Evolutionary conservation across 176 grass and related monocot species (phyloP).

Genomic region (Melocanna baccifera): DNA sequence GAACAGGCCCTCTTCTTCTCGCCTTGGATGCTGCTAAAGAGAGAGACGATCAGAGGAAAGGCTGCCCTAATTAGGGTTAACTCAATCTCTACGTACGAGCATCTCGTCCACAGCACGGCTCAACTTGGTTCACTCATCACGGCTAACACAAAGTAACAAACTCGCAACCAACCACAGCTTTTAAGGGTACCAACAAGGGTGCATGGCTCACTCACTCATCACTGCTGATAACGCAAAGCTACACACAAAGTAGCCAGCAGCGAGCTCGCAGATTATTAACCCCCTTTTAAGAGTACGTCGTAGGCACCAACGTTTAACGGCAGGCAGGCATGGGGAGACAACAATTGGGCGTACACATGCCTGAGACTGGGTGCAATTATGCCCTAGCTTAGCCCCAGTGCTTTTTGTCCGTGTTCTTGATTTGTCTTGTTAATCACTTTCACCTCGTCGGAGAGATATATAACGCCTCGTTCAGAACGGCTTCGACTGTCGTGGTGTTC

Average conservation of each 20-base stretch:
- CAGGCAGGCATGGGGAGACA: no score
- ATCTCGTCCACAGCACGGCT: not conserved
- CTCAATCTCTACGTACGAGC: not conserved
- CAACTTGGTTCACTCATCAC: not conserved
- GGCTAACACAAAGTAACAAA: not conserved
- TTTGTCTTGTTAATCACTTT: not conserved
- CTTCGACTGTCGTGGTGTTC: no score
- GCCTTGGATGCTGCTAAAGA: slow-evolving; percentile 1
- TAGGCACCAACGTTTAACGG: not conserved
- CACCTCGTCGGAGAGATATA: not conserved
- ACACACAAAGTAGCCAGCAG: not conserved
- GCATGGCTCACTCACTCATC: not conserved
- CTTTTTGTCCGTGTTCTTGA: not conserved
- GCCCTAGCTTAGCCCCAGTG: not conserved
- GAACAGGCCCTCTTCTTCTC: not conserved
- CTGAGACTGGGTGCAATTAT: not conserved
- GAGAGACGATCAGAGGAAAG: slow-evolving; percentile 9
- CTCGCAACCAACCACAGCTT: not conserved
- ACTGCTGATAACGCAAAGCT: not conserved
- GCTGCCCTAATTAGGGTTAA: not conserved
- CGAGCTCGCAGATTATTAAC: not conserved
- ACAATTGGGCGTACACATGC: not conserved
- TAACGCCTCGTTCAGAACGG: no score
- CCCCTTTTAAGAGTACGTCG: not conserved
- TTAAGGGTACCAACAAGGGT: not conserved